These are phyloP conservation scores for Eutrema japonicum DNA, from an alignment of 345 rosid species.

Conservation along the genomic window DNA sequence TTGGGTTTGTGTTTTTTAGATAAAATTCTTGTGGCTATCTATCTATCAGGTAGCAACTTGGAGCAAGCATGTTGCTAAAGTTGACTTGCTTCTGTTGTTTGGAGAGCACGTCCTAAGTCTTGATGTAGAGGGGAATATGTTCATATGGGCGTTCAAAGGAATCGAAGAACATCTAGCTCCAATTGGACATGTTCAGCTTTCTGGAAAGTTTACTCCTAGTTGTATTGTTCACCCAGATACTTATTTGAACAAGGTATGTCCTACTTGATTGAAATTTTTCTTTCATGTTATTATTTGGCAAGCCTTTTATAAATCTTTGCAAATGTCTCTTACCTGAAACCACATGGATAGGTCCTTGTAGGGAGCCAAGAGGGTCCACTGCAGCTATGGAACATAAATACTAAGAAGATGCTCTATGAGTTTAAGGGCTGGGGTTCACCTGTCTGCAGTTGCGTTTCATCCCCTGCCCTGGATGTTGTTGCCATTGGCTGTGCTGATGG, in stretches of 20 bases:
- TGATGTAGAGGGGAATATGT: constrained; percentile 74
- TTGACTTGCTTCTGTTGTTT: constrained; percentile 70
- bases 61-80: constrained; percentile 81
- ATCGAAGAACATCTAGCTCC: constrained; percentile 63
- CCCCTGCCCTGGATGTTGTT: constrained; percentile 95
- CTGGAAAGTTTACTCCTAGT: constrained; percentile 64
- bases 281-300: neutral
- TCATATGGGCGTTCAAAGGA: constrained; percentile 84
- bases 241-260: constrained; percentile 80
- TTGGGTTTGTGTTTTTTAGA: constrained; percentile 6
- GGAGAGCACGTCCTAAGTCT: constrained; percentile 85
- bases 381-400: constrained; percentile 95
- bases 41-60: constrained; percentile 74
- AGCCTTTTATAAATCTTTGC: neutral
- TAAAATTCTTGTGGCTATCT: constrained; percentile 30
- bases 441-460: constrained; percentile 76
- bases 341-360: constrained; percentile 63
- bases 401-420: constrained; percentile 79
- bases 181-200: constrained; percentile 62
- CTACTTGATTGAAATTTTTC: neutral
- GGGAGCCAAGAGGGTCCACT: constrained; percentile 87
- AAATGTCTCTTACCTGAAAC: constrained; percentile 25
- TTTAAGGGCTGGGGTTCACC: constrained; percentile 87
- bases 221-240: constrained; percentile 95
- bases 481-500: constrained; percentile 97